Evolutionary conservation across 495 filamentous ascomycete genomes (phyloP).

Genomic region (Penicillium daleae): DNA sequence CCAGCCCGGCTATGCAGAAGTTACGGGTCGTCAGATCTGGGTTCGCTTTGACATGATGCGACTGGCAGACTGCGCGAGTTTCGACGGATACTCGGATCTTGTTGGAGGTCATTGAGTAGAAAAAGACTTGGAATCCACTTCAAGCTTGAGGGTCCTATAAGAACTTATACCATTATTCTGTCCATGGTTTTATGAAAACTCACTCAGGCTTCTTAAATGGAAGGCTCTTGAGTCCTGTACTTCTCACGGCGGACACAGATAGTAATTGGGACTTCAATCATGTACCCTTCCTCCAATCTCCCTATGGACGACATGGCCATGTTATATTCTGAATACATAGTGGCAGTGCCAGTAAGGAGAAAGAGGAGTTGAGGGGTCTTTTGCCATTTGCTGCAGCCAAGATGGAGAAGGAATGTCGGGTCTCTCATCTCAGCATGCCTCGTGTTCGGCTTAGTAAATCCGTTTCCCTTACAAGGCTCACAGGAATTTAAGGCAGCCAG

Average conservation of each 20-base stretch:
- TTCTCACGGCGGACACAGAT: background rate
- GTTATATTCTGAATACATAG: background rate
- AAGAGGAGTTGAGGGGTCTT: background rate
- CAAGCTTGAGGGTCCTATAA: background rate
- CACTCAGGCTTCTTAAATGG: background rate
- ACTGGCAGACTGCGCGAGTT: background rate
- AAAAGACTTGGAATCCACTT: background rate
- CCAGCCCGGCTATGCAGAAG: background rate
- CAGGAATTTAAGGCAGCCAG: background rate
- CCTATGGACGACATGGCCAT: background rate
- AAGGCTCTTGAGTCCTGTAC: background rate
- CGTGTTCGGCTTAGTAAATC: background rate
- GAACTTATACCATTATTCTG: background rate
- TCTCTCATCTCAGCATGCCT: background rate
- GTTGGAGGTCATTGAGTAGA: background rate
- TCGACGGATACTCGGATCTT: background rate
- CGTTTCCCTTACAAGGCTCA: background rate
- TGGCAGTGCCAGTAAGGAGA: conserved; percentile 1
- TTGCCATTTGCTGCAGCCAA: background rate
- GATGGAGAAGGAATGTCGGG: background rate
- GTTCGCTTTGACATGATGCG: background rate
- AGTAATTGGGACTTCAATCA: background rate
- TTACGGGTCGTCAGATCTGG: background rate
- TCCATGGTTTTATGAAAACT: background rate
- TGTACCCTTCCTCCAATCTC: background rate